phyloP scores from a whole-genome alignment of 2,329 filamentous ascomycete genomes.

The Ophiostoma quercus region DNA sequence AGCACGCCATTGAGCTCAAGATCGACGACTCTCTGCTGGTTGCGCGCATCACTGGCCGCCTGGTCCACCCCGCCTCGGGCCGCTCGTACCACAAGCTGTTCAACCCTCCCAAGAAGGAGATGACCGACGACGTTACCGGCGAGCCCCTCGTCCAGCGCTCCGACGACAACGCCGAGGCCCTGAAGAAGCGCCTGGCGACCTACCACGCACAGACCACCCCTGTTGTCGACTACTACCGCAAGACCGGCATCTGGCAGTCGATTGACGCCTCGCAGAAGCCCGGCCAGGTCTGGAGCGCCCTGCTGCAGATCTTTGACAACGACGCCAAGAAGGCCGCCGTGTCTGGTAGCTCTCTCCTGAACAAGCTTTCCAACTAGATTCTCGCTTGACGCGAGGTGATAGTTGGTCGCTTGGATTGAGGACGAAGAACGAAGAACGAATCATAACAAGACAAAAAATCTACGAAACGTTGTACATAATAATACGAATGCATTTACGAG shows the following conservation, averaged over 20 bases:
- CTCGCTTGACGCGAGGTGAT: background rate
- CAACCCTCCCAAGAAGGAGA: conserved; percentile 89
- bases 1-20: conserved; percentile 93
- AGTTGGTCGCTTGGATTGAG: background rate
- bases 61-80: conserved; percentile 92
- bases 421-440: background rate
- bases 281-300: conserved; percentile 88
- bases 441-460: background rate
- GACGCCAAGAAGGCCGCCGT: conserved; percentile 47
- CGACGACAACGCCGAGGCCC: conserved; percentile 92
- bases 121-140: conserved; percentile 96
- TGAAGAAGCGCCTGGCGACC: conserved; percentile 88
- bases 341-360: conserved; percentile 40
- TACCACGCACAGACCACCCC: conserved; percentile 93
- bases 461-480: conserved; percentile 15
- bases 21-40: conserved; percentile 94
- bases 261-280: conserved; percentile 96
- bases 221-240: conserved; percentile 94
- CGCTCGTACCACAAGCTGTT: conserved; percentile 98
- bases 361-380: conserved; percentile 34
- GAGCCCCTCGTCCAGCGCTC: conserved; percentile 94
- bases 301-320: conserved; percentile 76
- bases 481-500: conserved; percentile 11
- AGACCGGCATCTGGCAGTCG: conserved; percentile 92
- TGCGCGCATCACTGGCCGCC: conserved; percentile 89